These are phyloP conservation scores for Penstemon newberryi DNA, from an alignment of 257 asterid genomes.

Conservation along the genomic window DNA sequence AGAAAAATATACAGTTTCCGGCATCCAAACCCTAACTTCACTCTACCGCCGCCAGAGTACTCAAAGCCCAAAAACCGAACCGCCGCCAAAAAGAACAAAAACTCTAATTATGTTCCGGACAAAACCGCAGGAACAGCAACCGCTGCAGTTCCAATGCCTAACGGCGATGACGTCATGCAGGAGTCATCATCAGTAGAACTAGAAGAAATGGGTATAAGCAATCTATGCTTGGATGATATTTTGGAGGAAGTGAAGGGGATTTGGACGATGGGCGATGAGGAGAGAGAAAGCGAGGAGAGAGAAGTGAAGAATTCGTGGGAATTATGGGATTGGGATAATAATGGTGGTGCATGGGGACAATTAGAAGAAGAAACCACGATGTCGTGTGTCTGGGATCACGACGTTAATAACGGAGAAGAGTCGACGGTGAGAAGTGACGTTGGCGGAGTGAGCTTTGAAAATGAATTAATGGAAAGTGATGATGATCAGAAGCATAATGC, in stretches of 20 bases:
- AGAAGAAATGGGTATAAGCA: not conserved
- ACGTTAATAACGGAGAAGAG: not conserved
- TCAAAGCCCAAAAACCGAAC: constrained; percentile 16
- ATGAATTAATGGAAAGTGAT: too few species aligned
- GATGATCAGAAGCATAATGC: too few species aligned
- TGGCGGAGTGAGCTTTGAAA: too few species aligned
- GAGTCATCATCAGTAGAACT: constrained; percentile 30
- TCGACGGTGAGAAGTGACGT: too few species aligned
- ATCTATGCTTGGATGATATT: not conserved
- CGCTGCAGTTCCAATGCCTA: constrained; percentile 38
- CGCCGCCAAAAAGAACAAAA: constrained; percentile 31
- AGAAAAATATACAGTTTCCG: constrained; percentile 53
- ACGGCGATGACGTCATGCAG: too few species aligned
- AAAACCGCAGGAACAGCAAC: not conserved
- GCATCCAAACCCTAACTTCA: constrained; percentile 29
- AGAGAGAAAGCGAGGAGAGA: too few species aligned
- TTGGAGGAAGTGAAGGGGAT: constrained; percentile 14
- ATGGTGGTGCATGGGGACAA: constrained; percentile 11
- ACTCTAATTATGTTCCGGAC: not conserved
- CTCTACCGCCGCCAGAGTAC: not conserved
- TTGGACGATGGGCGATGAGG: constrained; percentile 1
- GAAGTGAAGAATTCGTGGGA: not conserved
- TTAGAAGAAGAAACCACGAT: constrained; percentile 23
- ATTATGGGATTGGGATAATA: constrained; percentile 36
- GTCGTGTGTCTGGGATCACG: constrained; percentile 44